Base-by-base conservation (phyloP, 169 alveolate genomes). In the Eimeria acervulina region DNA sequence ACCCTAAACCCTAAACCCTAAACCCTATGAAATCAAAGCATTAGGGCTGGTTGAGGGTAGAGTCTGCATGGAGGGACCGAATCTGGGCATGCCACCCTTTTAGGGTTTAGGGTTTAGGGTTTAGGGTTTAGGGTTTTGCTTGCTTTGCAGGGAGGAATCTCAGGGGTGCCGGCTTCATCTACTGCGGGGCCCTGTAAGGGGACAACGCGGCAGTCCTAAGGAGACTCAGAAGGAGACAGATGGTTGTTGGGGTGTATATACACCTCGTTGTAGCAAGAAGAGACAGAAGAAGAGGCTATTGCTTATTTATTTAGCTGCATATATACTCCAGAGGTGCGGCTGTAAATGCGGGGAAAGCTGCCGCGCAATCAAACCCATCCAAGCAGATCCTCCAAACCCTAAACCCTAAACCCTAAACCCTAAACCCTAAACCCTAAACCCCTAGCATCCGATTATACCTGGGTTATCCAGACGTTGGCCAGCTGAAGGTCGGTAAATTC, bases 401-500 rank as follows among this genome's bases (percentile, higher is more conserved):
- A 59, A 44, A 66, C 87, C 87, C 87, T 76, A 33, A 33, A n/a
- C 87, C 87, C 87, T 76, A 68, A 68, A 38, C 87, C 87, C 55
- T 38, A 40, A 40, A 33, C 61, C 87, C 61, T 76, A 2, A 38
- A 38, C 59, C 90, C 38, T 83, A 21, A 21, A 21, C 8, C 68
- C 19, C 0, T 12, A 59, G n/a, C 59, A 10, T 17, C 15, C 15
- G 8, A 59, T 19, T 13, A 15, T 59, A 94, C 96, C 81, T 94
- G 96, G 7, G 96, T 94, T 21, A 94, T 84, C 92, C 97, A 92
- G 97, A 98, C 97, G 97, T 98, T 38, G 96, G 96, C 7, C 96
- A 97, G 21, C 97, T 98, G 51, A 10, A 93, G 38, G 61, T 38
- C 61, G 52, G 88, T 40, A 38, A 93, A 93, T 68, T 94, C 96